A percentile compares a stretch with the other conserved stretches of the same genome.
Conservation (phyloP, 2,329 filamentous ascomycete genomes). For the Microsporum canis region DNA sequence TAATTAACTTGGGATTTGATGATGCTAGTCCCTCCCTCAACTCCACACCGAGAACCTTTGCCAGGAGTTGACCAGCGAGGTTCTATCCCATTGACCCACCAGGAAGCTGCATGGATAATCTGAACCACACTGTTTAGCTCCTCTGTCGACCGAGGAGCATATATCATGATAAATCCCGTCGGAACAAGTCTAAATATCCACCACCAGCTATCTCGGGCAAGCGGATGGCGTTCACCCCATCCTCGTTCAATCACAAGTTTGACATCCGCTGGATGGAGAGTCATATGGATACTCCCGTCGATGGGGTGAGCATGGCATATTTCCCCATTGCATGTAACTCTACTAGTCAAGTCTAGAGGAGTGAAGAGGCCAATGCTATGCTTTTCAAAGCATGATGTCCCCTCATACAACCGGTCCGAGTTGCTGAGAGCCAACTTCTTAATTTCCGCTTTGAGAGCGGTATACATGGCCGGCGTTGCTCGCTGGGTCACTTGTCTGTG, state of each 20-base stretch:
- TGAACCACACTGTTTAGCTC: constrained; percentile 57
- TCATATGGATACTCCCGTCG: constrained; percentile 68
- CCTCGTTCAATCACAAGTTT: constrained; percentile 59
- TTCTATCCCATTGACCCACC: constrained; percentile 38
- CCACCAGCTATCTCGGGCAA: constrained; percentile 46
- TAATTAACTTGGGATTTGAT: neutral
- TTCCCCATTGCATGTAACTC: constrained; percentile 50
- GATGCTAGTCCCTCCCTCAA: neutral
- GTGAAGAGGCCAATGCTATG: constrained; percentile 68
- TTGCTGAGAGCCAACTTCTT: constrained; percentile 39
- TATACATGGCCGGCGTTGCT: constrained; percentile 44
- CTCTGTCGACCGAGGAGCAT: constrained; percentile 59
- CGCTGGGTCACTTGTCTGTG: constrained; percentile 67
- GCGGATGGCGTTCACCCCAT: constrained; percentile 61
- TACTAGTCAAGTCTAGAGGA: constrained; percentile 21
- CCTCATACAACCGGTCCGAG: constrained; percentile 45
- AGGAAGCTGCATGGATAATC: constrained; percentile 64
- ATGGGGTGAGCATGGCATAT: constrained; percentile 68
- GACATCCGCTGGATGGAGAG: constrained; percentile 67
- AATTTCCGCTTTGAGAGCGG: constrained; percentile 44
- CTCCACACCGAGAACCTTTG: neutral
- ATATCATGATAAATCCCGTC: constrained; percentile 66
- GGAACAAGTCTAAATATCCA: constrained; percentile 60
- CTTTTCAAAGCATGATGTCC: constrained; percentile 69
- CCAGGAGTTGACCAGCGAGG: constrained; percentile 5